These are phyloP conservation scores for Fusarium vanettenii DNA, from an alignment of 2,329 filamentous ascomycete species.

Conservation along the genomic window DNA sequence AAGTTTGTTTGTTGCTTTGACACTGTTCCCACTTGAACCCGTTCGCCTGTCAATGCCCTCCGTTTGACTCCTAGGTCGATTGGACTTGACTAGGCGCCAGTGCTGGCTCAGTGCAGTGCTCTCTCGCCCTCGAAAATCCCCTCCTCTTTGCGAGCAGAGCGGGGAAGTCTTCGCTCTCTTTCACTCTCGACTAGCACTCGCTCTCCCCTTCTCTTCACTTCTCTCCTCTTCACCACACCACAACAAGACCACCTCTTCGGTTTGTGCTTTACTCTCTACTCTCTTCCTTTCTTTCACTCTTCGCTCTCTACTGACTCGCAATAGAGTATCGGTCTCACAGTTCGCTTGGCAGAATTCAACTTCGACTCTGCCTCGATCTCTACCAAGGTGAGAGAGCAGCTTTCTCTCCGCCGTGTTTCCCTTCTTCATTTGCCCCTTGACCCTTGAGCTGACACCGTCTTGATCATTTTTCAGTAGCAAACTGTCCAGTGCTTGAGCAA, in stretches of 20 bases:
- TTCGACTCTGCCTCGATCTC: neutral
- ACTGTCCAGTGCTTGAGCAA: neutral
- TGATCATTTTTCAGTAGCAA: neutral
- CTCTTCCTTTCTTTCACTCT: neutral
- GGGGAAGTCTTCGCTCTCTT: neutral
- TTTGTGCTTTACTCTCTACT: neutral
- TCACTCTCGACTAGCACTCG: neutral
- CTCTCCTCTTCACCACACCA: neutral
- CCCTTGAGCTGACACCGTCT: neutral
- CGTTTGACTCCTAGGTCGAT: neutral
- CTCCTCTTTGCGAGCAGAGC: neutral
- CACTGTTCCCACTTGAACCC: neutral
- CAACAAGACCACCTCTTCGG: neutral
- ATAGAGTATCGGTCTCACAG: neutral
- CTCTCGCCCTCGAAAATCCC: neutral
- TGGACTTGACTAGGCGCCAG: neutral
- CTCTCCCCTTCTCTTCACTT: neutral
- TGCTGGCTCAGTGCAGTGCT: neutral
- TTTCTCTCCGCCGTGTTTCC: neutral
- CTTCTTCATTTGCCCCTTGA: neutral
- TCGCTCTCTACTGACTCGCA: neutral
- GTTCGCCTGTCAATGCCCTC: neutral
- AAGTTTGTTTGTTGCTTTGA: neutral
- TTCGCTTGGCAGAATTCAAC: neutral
- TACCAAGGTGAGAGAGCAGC: neutral